Percentiles rank a stretch among this genome's conserved stretches.
Conservation (phyloP, 805 yeast genomes). For the Metschnikowia henanensis region DNA sequence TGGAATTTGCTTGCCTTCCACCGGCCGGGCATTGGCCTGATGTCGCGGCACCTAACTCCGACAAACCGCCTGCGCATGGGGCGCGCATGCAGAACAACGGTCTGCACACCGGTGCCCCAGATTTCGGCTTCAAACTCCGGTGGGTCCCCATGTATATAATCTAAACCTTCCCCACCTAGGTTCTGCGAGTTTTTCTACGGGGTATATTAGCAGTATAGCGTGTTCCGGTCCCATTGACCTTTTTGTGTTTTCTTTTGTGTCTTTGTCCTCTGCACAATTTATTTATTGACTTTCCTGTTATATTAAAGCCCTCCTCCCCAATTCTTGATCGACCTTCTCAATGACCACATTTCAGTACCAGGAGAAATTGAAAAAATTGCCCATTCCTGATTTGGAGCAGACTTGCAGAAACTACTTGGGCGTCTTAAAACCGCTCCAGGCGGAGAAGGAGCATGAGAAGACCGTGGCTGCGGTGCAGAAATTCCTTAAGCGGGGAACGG, state of each 20-base stretch:
- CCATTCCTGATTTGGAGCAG: constrained; percentile 73
- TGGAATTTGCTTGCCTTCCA: no score
- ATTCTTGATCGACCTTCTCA: neutral
- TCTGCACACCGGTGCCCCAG: constrained; percentile 16
- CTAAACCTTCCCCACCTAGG: constrained; percentile 3
- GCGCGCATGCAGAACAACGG: neutral
- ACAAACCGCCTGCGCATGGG: constrained; percentile 1
- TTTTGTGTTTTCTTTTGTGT: no score
- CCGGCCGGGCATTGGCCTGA: neutral
- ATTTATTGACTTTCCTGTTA: neutral
- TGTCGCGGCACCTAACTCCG: constrained; percentile 9
- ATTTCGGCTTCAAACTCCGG: constrained; percentile 17
- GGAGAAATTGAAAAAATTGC: constrained; percentile 59
- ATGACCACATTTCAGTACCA: constrained; percentile 56
- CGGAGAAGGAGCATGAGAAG: constrained; percentile 62
- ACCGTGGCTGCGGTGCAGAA: constrained; percentile 59
- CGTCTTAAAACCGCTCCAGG: constrained; percentile 78
- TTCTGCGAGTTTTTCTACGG: no score
- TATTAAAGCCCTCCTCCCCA: neutral
- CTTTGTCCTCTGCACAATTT: neutral
- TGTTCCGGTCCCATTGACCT: neutral
- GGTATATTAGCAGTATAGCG: neutral
- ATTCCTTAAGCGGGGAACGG: constrained; percentile 49
- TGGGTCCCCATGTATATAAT: constrained; percentile 6
- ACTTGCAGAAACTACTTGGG: constrained; percentile 67